A percentile compares a stretch with the other conserved stretches of the same genome.
These are phyloP conservation scores for Aspergillus phoenicis DNA, from an alignment of 2,329 filamentous ascomycete genomes.

Conservation along the genomic window DNA sequence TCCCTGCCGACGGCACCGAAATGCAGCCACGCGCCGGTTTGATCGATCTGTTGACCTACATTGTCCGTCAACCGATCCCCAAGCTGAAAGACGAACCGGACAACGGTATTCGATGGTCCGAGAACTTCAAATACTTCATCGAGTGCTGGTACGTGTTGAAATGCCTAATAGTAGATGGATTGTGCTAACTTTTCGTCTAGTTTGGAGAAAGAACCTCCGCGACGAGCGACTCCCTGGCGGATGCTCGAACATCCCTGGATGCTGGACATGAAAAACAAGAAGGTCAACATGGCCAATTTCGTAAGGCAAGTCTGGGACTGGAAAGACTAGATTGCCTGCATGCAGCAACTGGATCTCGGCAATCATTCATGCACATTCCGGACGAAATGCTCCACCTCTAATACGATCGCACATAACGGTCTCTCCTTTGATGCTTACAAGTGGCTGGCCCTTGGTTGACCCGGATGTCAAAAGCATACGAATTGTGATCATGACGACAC, in stretches of 20 bases:
- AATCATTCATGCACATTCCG: constrained; percentile 5
- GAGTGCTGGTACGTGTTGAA: constrained; percentile 78
- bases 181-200: constrained; percentile 51
- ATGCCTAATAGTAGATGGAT: neutral
- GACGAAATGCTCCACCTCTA: constrained; percentile 13
- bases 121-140: constrained; percentile 99
- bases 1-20: constrained; percentile 93
- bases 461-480: constrained; percentile 33
- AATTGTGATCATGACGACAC: constrained; percentile 29
- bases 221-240: constrained; percentile 92
- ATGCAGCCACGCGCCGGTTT: constrained; percentile 90
- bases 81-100: constrained; percentile 94
- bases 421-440: constrained; percentile 28
- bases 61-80: constrained; percentile 91
- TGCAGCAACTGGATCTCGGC: constrained; percentile 6
- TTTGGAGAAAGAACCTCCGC: constrained; percentile 86
- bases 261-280: constrained; percentile 91
- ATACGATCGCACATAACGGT: constrained; percentile 27
- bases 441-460: constrained; percentile 33
- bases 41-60: constrained; percentile 95
- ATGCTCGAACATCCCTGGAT: constrained; percentile 99
- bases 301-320: constrained; percentile 96
- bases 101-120: constrained; percentile 88
- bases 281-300: constrained; percentile 96
- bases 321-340: constrained; percentile 62